Evolutionary conservation across 2,329 filamentous ascomycete species (phyloP), one percentile per base, ranked within the genome.

Genomic region (Chaetomium olivaceum): DNA sequence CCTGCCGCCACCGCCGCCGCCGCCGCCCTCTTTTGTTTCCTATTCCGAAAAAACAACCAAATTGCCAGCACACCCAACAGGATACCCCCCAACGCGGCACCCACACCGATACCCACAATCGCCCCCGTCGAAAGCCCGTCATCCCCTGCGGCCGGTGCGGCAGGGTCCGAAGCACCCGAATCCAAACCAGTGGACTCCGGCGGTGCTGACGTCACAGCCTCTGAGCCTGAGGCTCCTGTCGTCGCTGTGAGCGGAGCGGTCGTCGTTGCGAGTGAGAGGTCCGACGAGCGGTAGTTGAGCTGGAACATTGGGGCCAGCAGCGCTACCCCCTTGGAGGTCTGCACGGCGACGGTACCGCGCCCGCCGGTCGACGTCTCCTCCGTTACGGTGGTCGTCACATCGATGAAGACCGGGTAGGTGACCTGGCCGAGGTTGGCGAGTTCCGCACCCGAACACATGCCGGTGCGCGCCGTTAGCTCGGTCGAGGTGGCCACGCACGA

Each of bases 231-330:
- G 11, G 52, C 9, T 33, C 27, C 8, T 4, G 62, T 21, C 8
- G 23, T 52, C 3, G n/a, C n/a, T n/a, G n/a, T n/a, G n/a, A 19
- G n/a, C 43, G 43, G 43, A n/a, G 46, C 9, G 19, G 58, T 33
- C 6, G 62, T 21, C 16, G 29, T 4, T 1, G 23, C n/a, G 2
- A 12, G 16, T 25, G 8, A 65, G 52, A n/a, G n/a, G n/a, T 65
- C 63, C 0, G 58, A 61, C 16, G 58, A 6, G 23, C 33, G 27
- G 27, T 25, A 62, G 31, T 65, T 65, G 12, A 62, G 31, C 46
- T 65, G 63, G 31, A 61, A 61, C 63, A 65, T 65, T 16, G 58
- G 63, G 8, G 63, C 63, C 16, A 21, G 2, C 31, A 65, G 5
- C n/a, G 8, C 21, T 6, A 31, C 4, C n/a, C n/a, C n/a, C n/a